Evolutionary conservation across 176 grass and related monocot genomes (phyloP), one percentile per base, ranked within the genome.

Genomic region (Avena sativa): DNA sequence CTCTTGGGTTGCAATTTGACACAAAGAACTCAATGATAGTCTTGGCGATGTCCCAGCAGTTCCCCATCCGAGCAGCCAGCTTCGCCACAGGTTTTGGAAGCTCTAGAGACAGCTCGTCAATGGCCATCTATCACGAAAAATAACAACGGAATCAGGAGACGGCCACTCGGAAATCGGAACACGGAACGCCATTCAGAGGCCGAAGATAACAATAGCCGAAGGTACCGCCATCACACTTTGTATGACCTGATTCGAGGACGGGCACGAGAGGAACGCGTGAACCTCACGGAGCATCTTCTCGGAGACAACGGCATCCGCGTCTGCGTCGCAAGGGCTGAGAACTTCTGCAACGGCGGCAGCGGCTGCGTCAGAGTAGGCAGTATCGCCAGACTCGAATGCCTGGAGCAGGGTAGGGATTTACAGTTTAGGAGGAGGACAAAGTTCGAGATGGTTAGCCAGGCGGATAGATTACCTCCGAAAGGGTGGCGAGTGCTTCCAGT

Each of bases 31-130:
- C 78, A 38, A 92, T 79, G 64, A 95, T 78, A 36, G 75, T 21
- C 0, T 21, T 23, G 17, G 83, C 90, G 36, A 74, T 51, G 16
- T 90, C 83, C 48, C 49, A 36, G 62, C 90, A 92, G 23, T 30
- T 75, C 44, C 82, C 48, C 56, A n/a, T 86, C 58, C 86, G 78
- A 68, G 80, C 75, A 68, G 86, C 83, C 16, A 90, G 85, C 48
- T 84, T 90, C 49, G 90, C 90, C 48, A 95, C 88, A 30, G 85
- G 76, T 71, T 89, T 88, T 3, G 88, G 90, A 14, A 95, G 88
- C 83, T 90, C 86, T 16, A 95, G 86, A n/a, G 93, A 95, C 80
- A 92, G 88, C 1, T 71, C 88, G 34, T 90, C 93, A n/a, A 90
- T 57, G n/a, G 78, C 88, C 86, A 84, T 87, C 90, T 95, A 34